A percentile compares a stretch with the other conserved stretches of the same genome.
phyloP scores from a whole-genome alignment of 2,329 filamentous ascomycete species.

The Fusarium heterosporum region DNA sequence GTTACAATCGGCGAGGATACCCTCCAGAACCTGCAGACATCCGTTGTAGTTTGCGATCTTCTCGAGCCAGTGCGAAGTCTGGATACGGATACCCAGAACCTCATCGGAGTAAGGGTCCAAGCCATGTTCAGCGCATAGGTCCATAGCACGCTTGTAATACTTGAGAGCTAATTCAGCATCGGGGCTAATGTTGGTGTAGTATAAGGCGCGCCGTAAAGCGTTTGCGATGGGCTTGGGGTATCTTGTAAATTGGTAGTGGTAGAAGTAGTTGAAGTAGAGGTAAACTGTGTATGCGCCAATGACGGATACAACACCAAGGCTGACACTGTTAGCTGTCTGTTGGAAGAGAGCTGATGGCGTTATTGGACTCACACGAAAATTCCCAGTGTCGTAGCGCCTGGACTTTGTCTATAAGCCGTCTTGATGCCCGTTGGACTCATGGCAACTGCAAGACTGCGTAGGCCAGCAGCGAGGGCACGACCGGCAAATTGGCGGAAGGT shows the following conservation, averaged over 20 bases:
- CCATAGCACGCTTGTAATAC: slow-evolving; percentile 84
- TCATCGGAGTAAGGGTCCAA: slow-evolving; percentile 94
- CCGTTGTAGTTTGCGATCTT: slow-evolving; percentile 76
- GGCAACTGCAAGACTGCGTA: slow-evolving; percentile 52
- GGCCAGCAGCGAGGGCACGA: slow-evolving; percentile 49
- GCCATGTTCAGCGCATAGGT: slow-evolving; percentile 76
- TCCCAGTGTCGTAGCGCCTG: slow-evolving; percentile 47
- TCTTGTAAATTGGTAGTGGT: slow-evolving; percentile 65
- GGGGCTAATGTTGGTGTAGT: slow-evolving; percentile 82
- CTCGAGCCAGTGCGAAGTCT: slow-evolving; percentile 83
- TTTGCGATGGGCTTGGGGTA: slow-evolving; percentile 79
- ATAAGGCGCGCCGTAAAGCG: slow-evolving; percentile 84
- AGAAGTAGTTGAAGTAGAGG: slow-evolving; percentile 67
- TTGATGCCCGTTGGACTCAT: slow-evolving; percentile 53
- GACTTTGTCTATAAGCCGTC: slow-evolving; percentile 51
- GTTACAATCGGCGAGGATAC: slow-evolving; percentile 76
- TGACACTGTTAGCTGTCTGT: slow-evolving; percentile 27
- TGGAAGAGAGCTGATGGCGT: neutral
- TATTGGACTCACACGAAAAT: slow-evolving; percentile 48
- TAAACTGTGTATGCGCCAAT: slow-evolving; percentile 50
- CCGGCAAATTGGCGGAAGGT: slow-evolving; percentile 50
- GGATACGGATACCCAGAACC: slow-evolving; percentile 87
- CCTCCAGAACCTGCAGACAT: slow-evolving; percentile 81
- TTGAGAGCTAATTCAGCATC: slow-evolving; percentile 83
- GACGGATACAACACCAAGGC: slow-evolving; percentile 47